phyloP scores from a whole-genome alignment of 2,329 filamentous ascomycete species.

The Elsinoe arachidis region DNA sequence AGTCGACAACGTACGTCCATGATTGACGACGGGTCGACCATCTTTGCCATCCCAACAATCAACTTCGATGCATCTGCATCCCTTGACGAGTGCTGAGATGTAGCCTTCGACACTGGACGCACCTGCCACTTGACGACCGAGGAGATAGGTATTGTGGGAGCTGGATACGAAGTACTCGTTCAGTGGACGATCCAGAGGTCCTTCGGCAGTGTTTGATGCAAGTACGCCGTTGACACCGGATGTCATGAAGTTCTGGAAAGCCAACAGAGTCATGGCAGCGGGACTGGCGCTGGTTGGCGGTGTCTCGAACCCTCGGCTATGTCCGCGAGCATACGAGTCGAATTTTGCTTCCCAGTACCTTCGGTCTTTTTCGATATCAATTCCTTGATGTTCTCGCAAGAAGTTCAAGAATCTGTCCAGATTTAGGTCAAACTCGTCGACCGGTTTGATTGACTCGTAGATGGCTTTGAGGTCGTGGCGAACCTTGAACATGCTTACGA shows the following conservation, averaged over 20 bases:
- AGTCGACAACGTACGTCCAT: conserved; percentile 81
- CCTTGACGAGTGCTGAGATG: conserved; percentile 75
- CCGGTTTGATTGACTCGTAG: conserved; percentile 49
- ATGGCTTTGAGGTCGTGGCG: conserved; percentile 71
- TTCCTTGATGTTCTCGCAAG: conserved; percentile 61
- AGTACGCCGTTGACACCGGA: conserved; percentile 64
- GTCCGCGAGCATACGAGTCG: conserved; percentile 52
- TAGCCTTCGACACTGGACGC: conserved; percentile 92
- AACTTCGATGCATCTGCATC: conserved; percentile 91
- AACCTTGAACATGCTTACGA: conserved; percentile 74
- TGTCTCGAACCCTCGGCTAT: conserved; percentile 26
- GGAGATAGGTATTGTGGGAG: conserved; percentile 95
- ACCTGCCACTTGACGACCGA: conserved; percentile 82
- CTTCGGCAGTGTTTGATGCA: conserved; percentile 24
- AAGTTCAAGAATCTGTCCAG: conserved; percentile 68
- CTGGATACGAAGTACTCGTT: conserved; percentile 98
- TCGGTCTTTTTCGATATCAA: conserved; percentile 61
- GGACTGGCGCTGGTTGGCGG: conserved; percentile 19
- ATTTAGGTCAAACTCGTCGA: conserved; percentile 53
- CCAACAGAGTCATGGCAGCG: conserved; percentile 64
- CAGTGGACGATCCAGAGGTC: conserved; percentile 66
- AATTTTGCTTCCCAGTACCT: conserved; percentile 66
- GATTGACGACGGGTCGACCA: conserved; percentile 79
- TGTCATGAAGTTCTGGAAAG: conserved; percentile 67
- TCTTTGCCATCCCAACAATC: conserved; percentile 96